These are phyloP conservation scores for Spathaspora girioi DNA, from an alignment of 805 yeast species.

Conservation along the genomic window DNA sequence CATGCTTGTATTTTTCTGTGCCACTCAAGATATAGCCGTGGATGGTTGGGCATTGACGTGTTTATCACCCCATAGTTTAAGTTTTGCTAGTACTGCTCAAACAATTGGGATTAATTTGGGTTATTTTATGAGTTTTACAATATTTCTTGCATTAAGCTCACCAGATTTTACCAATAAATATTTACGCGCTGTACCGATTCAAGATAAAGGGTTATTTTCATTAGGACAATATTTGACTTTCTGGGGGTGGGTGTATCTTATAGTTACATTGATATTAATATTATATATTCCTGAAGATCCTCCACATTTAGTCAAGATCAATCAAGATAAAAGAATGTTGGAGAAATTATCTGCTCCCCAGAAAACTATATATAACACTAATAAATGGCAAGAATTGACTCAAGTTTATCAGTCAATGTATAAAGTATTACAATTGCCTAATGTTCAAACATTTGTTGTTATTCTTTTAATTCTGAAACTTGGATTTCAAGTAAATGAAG, in stretches of 20 bases:
- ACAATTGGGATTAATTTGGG: constrained; percentile 94
- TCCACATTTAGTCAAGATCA: constrained; percentile 35
- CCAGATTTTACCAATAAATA: constrained; percentile 90
- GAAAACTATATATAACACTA: constrained; percentile 18
- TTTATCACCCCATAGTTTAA: constrained; percentile 68
- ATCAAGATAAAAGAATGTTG: constrained; percentile 24
- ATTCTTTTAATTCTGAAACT: constrained; percentile 79
- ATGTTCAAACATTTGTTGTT: constrained; percentile 69
- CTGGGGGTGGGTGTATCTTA: constrained; percentile 71
- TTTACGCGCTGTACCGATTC: constrained; percentile 54
- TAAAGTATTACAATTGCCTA: constrained; percentile 62
- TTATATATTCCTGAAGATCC: constrained; percentile 73
- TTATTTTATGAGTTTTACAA: constrained; percentile 86
- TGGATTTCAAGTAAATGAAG: constrained; percentile 94
- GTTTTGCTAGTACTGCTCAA: constrained; percentile 96
- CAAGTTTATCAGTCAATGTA: constrained; percentile 65
- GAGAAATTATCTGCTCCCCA: constrained; percentile 22
- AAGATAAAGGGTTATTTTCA: constrained; percentile 63
- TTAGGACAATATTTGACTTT: constrained; percentile 72
- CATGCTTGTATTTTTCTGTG: constrained; percentile 78
- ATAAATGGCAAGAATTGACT: constrained; percentile 28
- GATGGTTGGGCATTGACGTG: constrained; percentile 98
- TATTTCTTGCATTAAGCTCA: constrained; percentile 85
- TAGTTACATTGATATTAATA: constrained; percentile 60
- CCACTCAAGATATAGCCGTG: constrained; percentile 97